Conservation (phyloP, 805 yeast species). For the Myxozyma melibiosi region DNA sequence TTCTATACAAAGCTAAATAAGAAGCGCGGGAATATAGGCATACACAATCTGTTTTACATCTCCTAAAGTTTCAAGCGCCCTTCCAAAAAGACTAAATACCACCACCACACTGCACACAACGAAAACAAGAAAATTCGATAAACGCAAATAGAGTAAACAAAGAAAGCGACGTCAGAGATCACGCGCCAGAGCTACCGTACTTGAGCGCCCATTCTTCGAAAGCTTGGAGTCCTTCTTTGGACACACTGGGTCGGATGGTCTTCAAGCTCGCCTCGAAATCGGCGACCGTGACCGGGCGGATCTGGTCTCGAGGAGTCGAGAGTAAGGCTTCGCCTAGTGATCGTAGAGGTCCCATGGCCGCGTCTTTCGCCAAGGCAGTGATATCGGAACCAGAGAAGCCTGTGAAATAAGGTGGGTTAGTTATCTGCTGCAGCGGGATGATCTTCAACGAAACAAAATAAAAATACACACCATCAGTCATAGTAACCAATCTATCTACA, state of each 20-base stretch:
- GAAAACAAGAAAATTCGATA: no score
- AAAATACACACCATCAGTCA: constrained; percentile 61
- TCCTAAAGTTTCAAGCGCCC: no score
- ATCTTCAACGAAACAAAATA: background rate
- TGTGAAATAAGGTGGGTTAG: background rate
- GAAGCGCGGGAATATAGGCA: no score
- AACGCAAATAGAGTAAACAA: no score
- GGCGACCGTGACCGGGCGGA: constrained; percentile 68
- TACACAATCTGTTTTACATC: no score
- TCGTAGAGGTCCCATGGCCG: constrained; percentile 96
- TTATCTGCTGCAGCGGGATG: background rate
- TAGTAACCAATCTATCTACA: constrained; percentile 56
- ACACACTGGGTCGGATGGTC: constrained; percentile 85
- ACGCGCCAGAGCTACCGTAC: constrained; percentile 89
- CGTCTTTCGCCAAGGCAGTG: constrained; percentile 91
- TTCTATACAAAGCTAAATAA: no score
- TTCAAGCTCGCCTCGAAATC: constrained; percentile 79
- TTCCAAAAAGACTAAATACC: no score
- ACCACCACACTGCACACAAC: no score
- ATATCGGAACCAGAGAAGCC: constrained; percentile 87
- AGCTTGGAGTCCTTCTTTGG: constrained; percentile 70
- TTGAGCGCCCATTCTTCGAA: constrained; percentile 88
- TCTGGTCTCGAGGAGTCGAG: constrained; percentile 66
- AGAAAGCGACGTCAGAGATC: constrained; percentile 25
- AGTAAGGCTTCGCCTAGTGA: constrained; percentile 84